Percentiles rank a stretch among this genome's conserved stretches.
Conservation (phyloP, 176 grass and related monocot species). For the Phoenix roebelenii region DNA sequence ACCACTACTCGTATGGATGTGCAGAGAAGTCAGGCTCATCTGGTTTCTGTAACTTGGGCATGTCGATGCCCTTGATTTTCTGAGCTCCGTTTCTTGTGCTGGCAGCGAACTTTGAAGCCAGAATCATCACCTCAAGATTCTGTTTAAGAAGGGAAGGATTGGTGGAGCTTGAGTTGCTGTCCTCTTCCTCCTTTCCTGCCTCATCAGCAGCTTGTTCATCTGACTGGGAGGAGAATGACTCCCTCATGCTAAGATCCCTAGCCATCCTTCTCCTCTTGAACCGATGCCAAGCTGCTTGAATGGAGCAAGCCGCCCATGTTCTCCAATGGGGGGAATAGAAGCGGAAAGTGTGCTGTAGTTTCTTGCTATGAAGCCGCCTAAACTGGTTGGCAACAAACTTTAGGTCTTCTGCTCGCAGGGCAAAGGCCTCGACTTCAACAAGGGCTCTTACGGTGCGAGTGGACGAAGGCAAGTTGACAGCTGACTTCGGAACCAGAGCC, state of each 20-base stretch:
- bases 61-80: neutral
- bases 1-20: neutral
- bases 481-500: constrained; percentile 1
- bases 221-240: neutral
- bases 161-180: neutral
- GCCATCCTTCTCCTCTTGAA: constrained; percentile 7
- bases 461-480: constrained; percentile 3
- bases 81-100: neutral
- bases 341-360: constrained; percentile 1
- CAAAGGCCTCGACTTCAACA: constrained; percentile 9
- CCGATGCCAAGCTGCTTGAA: constrained; percentile 9
- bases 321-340: constrained; percentile 14
- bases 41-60: neutral
- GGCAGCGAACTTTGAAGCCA: constrained; percentile 1
- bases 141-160: neutral
- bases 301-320: constrained; percentile 13
- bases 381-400: constrained; percentile 5
- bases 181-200: neutral
- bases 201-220: neutral
- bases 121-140: constrained; percentile 1
- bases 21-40: neutral
- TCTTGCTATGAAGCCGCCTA: constrained; percentile 3
- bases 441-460: constrained; percentile 7
- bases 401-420: constrained; percentile 5
- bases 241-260: neutral